A percentile compares a stretch with the other conserved stretches of the same genome.
phyloP scores from a whole-genome alignment of 169 alveolate species.

The Eimeria falciformis region DNA sequence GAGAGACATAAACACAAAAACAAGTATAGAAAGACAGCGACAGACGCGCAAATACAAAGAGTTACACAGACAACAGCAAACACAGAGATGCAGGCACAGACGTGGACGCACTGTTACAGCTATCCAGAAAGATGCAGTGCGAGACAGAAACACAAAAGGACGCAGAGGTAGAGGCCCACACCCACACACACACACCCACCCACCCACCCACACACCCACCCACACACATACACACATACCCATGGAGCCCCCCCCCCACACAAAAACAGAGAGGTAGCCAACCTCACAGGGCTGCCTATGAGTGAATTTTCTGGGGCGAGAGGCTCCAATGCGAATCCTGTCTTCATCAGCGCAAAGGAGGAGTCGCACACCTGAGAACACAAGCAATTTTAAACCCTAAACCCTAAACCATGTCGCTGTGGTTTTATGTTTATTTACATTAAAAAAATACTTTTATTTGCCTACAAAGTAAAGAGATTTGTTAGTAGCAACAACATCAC shows the following conservation, averaged over 20 bases:
- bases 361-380: neutral
- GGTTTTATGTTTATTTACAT: neutral
- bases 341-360: neutral
- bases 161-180: neutral
- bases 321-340: neutral
- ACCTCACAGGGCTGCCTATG: neutral
- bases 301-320: neutral
- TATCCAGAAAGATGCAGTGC: too few relatives aligned
- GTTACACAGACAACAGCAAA: too few relatives aligned
- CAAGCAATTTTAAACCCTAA: too few relatives aligned
- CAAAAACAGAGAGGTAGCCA: neutral
- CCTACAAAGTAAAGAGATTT: slow-evolving; percentile 27
- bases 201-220: neutral
- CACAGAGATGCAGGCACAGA: too few relatives aligned
- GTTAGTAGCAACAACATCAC: slow-evolving; percentile 26
- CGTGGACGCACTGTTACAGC: too few relatives aligned
- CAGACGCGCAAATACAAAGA: too few relatives aligned
- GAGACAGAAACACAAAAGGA: neutral
- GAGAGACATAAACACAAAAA: too few relatives aligned
- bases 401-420: neutral
- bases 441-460: neutral
- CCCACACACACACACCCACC: neutral
- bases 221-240: neutral
- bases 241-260: neutral
- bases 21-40: too few relatives aligned